Evolutionary conservation across 2,329 filamentous ascomycete genomes (phyloP).

Genomic region (Fusarium buharicum): DNA sequence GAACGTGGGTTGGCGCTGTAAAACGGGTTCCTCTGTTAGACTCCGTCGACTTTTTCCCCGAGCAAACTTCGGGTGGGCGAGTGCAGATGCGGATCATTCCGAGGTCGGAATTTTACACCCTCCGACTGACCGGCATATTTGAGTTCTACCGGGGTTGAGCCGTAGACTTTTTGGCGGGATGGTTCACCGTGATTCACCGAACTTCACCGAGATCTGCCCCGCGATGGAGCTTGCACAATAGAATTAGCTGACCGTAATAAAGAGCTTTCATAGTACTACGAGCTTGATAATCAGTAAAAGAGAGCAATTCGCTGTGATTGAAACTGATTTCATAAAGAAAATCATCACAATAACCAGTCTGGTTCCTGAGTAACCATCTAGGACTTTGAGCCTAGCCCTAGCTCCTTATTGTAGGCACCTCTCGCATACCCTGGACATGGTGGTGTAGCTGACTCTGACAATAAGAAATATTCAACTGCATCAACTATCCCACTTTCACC

Average conservation of each 20-base stretch:
- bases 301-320: not conserved
- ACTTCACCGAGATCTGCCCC: conserved; percentile 23
- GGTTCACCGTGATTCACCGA: conserved; percentile 8
- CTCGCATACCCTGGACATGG: not conserved
- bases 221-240: conserved; percentile 2
- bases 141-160: conserved; percentile 43
- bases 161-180: not conserved
- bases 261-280: not conserved
- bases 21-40: conserved; percentile 27
- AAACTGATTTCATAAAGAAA: not conserved
- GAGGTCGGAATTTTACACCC: conserved; percentile 47
- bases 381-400: not conserved
- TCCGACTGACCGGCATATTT: conserved; percentile 38
- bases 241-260: conserved; percentile 7
- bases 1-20: conserved; percentile 35
- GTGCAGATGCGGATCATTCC: conserved; percentile 40
- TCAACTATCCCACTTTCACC: not conserved
- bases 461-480: not conserved
- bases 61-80: conserved; percentile 16
- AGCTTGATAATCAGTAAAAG: not conserved
- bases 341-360: no score
- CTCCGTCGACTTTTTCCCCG: conserved; percentile 45
- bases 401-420: conserved; percentile 3
- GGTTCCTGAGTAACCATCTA: not conserved
- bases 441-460: conserved; percentile 3